These are phyloP conservation scores for Aspergillus ruber DNA, from an alignment of 2,329 filamentous ascomycete genomes.

Conservation along the genomic window DNA sequence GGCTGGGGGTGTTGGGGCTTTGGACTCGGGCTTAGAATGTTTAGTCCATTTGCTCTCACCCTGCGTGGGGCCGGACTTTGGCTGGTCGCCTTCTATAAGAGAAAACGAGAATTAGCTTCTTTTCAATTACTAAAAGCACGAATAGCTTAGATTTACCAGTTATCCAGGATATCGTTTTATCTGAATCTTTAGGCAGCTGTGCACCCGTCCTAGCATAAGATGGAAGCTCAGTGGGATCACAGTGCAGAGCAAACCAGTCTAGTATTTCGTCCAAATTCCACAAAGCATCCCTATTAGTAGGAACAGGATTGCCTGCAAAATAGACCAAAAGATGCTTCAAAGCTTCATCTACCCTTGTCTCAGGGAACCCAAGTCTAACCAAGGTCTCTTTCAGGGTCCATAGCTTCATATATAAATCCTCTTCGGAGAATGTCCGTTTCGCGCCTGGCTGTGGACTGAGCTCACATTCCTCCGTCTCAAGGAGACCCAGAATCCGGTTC, in stretches of 20 bases:
- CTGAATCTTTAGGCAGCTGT: slow-evolving; percentile 22
- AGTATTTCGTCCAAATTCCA: slow-evolving; percentile 85
- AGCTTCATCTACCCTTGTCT: slow-evolving; percentile 55
- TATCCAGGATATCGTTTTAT: slow-evolving; percentile 31
- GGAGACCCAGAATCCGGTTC: slow-evolving; percentile 67
- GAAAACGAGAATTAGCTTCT: slow-evolving; percentile 19
- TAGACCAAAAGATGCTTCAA: slow-evolving; percentile 63
- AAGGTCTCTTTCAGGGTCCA: slow-evolving; percentile 80
- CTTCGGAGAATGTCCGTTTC: slow-evolving; percentile 54
- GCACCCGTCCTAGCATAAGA: slow-evolving; percentile 54
- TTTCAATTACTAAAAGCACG: slow-evolving; percentile 5
- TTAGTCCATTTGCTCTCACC: slow-evolving; percentile 16
- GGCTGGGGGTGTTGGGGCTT: slow-evolving; percentile 15
- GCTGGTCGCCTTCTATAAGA: slow-evolving; percentile 23
- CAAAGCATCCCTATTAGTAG: slow-evolving; percentile 56
- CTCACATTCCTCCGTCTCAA: slow-evolving; percentile 34
- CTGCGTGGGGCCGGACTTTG: slow-evolving; percentile 17
- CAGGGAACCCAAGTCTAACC: slow-evolving; percentile 60
- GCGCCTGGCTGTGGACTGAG: slow-evolving; percentile 24
- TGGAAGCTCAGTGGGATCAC: slow-evolving; percentile 61
- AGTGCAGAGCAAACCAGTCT: slow-evolving; percentile 83
- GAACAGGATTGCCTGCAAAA: slow-evolving; percentile 53
- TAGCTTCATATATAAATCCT: slow-evolving; percentile 69
- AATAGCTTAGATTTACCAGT: slow-evolving; percentile 22
- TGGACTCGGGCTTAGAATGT: slow-evolving; percentile 20